phyloP scores from a whole-genome alignment of 192 early-diverging fungal species.

The Coemansia aciculifera region DNA sequence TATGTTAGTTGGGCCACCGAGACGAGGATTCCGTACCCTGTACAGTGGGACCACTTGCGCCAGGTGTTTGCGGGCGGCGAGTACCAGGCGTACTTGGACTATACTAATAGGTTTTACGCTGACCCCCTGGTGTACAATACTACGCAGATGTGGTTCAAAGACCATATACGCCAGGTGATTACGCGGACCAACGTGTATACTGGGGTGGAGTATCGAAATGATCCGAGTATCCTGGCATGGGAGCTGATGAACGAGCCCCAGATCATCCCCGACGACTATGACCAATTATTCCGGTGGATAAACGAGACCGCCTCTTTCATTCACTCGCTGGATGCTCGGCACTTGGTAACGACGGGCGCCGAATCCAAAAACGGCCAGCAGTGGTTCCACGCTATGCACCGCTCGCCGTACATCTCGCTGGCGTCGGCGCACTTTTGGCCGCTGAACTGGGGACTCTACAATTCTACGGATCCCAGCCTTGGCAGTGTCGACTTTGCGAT shows the following conservation, averaged over 20 bases:
- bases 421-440: slow-evolving; percentile 59
- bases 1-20: slow-evolving; percentile 63
- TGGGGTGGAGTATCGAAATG: slow-evolving; percentile 55
- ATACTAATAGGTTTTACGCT: slow-evolving; percentile 56
- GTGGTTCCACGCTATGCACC: slow-evolving; percentile 59
- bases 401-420: slow-evolving; percentile 50
- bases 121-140: slow-evolving; percentile 25
- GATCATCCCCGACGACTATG: slow-evolving; percentile 16
- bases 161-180: slow-evolving; percentile 54
- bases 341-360: slow-evolving; percentile 63
- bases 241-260: slow-evolving; percentile 75
- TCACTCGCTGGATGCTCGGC: slow-evolving; percentile 53
- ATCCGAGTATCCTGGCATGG: slow-evolving; percentile 67
- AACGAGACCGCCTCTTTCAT: slow-evolving; percentile 54
- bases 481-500: slow-evolving; percentile 44
- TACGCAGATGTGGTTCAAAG: slow-evolving; percentile 50
- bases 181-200: slow-evolving; percentile 55
- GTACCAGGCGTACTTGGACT: slow-evolving; percentile 51
- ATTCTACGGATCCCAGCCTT: slow-evolving; percentile 46
- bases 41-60: slow-evolving; percentile 38
- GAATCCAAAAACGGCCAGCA: slow-evolving; percentile 61
- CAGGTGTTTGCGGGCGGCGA: slow-evolving; percentile 29
- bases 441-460: slow-evolving; percentile 62
- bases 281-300: slow-evolving; percentile 54
- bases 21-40: slow-evolving; percentile 61